phyloP scores from a whole-genome alignment of 2,329 filamentous ascomycete species.

The Curvularia eragrostidis region DNA sequence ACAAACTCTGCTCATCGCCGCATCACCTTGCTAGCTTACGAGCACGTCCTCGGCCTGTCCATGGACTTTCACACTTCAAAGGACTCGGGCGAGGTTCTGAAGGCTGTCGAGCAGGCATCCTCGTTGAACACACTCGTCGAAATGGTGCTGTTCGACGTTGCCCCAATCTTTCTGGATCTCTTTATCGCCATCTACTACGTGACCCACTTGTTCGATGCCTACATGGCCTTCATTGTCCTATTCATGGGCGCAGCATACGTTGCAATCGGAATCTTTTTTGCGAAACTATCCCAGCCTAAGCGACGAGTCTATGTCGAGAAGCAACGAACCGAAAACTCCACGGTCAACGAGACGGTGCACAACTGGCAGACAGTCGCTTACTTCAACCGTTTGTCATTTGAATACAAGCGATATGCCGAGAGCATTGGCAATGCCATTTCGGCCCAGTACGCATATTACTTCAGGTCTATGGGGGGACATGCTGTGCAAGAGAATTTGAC shows the following conservation, averaged over 20 bases:
- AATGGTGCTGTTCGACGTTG: constrained; percentile 64
- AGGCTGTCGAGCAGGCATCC: constrained; percentile 68
- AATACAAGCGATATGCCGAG: constrained; percentile 58
- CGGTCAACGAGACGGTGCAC: constrained; percentile 64
- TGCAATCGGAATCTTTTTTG: constrained; percentile 57
- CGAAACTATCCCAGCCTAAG: constrained; percentile 50
- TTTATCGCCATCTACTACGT: constrained; percentile 66
- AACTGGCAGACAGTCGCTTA: constrained; percentile 67
- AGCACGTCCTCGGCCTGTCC: constrained; percentile 71
- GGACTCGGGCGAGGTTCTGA: constrained; percentile 68
- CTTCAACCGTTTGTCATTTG: constrained; percentile 65
- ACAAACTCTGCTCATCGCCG: constrained; percentile 64
- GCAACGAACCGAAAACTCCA: constrained; percentile 58
- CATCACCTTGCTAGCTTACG: constrained; percentile 67
- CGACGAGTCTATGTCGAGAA: constrained; percentile 54
- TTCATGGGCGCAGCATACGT: constrained; percentile 57
- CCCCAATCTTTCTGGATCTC: constrained; percentile 69
- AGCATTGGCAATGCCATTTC: constrained; percentile 49
- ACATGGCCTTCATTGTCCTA: constrained; percentile 50
- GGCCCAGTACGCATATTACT: constrained; percentile 44
- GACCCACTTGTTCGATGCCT: constrained; percentile 67
- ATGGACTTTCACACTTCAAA: constrained; percentile 74
- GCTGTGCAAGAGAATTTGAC: constrained; percentile 57
- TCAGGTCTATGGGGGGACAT: constrained; percentile 40
- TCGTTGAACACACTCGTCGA: constrained; percentile 67